Conservation (phyloP, 305 asterid genomes). For the Fraxinus baroniana region DNA sequence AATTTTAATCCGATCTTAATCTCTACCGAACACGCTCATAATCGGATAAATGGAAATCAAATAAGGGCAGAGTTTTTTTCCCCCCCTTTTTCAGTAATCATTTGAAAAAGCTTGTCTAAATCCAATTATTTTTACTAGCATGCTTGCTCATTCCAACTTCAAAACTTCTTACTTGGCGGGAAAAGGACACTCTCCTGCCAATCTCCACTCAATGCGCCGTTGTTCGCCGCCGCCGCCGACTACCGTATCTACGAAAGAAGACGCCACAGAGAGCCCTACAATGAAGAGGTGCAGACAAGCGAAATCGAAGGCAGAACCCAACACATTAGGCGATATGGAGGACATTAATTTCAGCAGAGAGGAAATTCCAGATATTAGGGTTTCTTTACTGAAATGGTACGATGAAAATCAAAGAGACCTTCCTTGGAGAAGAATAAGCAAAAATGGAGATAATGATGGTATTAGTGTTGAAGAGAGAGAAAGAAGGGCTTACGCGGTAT, state of each 20-base stretch:
- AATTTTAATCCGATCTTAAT: too few relatives aligned
- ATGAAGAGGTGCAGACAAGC: constrained; percentile 52
- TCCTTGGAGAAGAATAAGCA: constrained; percentile 86
- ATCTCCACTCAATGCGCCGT: constrained; percentile 12
- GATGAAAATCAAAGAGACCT: constrained; percentile 73
- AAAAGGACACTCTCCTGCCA: constrained; percentile 32
- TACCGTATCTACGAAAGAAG: constrained; percentile 5
- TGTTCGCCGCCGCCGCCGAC: constrained; percentile 28
- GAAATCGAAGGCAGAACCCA: constrained; percentile 16
- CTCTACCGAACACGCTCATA: too few relatives aligned
- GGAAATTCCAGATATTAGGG: constrained; percentile 64
- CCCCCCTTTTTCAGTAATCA: not conserved
- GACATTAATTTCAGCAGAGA: constrained; percentile 55
- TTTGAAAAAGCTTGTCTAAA: not conserved
- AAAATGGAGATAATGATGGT: constrained; percentile 14
- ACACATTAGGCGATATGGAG: constrained; percentile 58
- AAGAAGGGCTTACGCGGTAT: constrained; percentile 77
- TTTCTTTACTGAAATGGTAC: constrained; percentile 75
- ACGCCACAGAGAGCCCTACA: not conserved
- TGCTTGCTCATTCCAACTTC: constrained; percentile 16
- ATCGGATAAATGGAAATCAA: too few relatives aligned
- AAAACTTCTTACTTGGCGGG: constrained; percentile 46
- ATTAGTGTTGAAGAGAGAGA: constrained; percentile 44
- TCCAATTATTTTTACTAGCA: not conserved
- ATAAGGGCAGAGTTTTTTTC: too few relatives aligned